phyloP scores from a whole-genome alignment of 2,329 filamentous ascomycete species.

The Leptographium galeiforme region DNA sequence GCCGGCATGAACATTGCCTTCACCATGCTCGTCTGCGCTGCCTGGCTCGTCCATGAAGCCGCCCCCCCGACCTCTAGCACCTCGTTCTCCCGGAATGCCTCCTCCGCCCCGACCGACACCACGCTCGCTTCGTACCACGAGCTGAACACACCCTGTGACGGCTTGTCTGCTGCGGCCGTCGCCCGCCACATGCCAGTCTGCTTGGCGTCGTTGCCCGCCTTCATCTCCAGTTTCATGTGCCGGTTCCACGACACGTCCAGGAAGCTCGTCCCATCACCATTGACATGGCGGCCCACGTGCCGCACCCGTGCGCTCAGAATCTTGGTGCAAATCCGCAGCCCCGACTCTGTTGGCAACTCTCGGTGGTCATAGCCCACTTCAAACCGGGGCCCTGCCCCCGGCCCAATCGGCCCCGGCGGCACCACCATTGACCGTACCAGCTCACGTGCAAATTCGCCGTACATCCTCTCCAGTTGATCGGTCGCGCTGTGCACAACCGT shows the following conservation, averaged over 20 bases:
- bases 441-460: constrained; percentile 14
- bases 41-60: constrained; percentile 11
- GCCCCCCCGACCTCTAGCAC: constrained; percentile 13
- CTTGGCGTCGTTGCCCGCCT: neutral
- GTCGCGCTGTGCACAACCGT: constrained; percentile 11
- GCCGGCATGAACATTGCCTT: constrained; percentile 14
- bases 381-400: constrained; percentile 3
- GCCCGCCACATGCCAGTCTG: constrained; percentile 2
- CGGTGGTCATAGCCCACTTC: constrained; percentile 7
- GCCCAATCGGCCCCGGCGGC: constrained; percentile 7
- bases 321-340: constrained; percentile 1
- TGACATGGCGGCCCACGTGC: constrained; percentile 8
- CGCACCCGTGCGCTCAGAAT: constrained; percentile 9
- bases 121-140: constrained; percentile 20
- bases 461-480: constrained; percentile 10
- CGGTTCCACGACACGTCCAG: constrained; percentile 13
- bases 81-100: constrained; percentile 14
- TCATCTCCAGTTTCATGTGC: constrained; percentile 10
- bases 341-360: neutral
- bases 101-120: constrained; percentile 14
- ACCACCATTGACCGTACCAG: constrained; percentile 15
- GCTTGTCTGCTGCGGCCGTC: constrained; percentile 5
- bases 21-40: constrained; percentile 10
- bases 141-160: constrained; percentile 9
- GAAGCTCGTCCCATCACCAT: constrained; percentile 9